phyloP scores from a whole-genome alignment of 192 early-diverging fungal genomes.

The Linnemannia exigua region DNA sequence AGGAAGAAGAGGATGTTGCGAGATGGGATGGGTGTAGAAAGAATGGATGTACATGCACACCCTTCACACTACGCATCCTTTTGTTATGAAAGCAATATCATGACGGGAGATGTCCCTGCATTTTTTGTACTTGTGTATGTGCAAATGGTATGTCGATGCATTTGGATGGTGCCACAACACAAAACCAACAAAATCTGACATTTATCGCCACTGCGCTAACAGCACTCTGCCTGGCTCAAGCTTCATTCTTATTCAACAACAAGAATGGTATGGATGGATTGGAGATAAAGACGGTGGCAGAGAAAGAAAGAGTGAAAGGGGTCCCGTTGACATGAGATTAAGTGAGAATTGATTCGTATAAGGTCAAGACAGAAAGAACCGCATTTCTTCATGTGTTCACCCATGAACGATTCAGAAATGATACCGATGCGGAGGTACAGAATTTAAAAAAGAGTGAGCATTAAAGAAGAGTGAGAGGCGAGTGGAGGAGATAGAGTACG shows the following conservation, averaged over 20 bases:
- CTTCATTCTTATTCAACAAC: no score
- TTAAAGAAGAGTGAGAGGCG: not conserved
- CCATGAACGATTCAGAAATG: not conserved
- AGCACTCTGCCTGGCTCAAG: no score
- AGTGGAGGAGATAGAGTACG: not conserved
- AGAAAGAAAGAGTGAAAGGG: not conserved
- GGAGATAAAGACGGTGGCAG: not conserved
- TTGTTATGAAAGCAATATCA: slow-evolving; percentile 1
- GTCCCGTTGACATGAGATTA: no score
- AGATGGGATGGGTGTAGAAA: not conserved
- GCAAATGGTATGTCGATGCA: not conserved
- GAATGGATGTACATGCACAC: not conserved
- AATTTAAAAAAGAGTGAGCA: not conserved
- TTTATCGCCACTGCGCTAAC: not conserved
- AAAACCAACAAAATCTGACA: not conserved
- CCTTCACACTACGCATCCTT: not conserved
- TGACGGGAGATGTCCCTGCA: not conserved
- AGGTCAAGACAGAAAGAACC: not conserved
- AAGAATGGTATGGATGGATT: not conserved
- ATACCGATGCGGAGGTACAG: not conserved
- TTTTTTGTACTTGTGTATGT: not conserved
- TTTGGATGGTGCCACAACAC: not conserved
- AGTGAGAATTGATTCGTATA: not conserved
- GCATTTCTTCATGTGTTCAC: not conserved
- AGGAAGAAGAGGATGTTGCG: not conserved